A percentile compares a stretch with the other conserved stretches of the same genome.
Conservation (phyloP, 2,329 filamentous ascomycete species). For the Penicillium sp. region DNA sequence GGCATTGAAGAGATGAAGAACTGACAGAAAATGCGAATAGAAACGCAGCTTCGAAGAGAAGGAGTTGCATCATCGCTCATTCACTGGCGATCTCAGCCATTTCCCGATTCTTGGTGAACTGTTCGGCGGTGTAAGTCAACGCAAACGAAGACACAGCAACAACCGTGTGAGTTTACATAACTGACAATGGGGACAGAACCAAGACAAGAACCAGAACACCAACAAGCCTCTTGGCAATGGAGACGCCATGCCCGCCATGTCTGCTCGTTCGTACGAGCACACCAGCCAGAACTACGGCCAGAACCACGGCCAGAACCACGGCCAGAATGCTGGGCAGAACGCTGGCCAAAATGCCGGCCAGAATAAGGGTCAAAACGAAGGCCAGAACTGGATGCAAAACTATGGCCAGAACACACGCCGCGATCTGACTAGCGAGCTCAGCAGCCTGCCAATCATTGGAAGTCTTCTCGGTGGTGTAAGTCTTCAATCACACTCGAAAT, state of each 20-base stretch:
- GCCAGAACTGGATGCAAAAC: conserved; percentile 10
- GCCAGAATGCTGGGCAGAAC: conserved; percentile 10
- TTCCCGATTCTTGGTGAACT: conserved; percentile 20
- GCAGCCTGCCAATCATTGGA: conserved; percentile 21
- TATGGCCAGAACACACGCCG: conserved; percentile 10
- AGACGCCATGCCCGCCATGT: background rate
- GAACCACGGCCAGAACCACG: conserved; percentile 12
- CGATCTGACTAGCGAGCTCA: conserved; percentile 13
- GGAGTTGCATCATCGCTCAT: conserved; percentile 11
- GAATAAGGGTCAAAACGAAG: background rate
- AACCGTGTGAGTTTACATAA: too few species aligned
- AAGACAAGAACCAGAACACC: conserved; percentile 5
- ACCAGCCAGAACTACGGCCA: conserved; percentile 11
- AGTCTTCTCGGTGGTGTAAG: conserved; percentile 19
- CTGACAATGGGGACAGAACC: conserved; percentile 11
- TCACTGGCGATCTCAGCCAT: conserved; percentile 21
- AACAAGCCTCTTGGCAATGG: conserved; percentile 11
- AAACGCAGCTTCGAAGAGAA: conserved; percentile 9
- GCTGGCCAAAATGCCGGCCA: background rate
- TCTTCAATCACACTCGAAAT: background rate
- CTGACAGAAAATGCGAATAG: background rate
- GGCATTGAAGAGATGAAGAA: too few species aligned
- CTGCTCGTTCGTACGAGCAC: background rate
- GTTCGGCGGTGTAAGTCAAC: conserved; percentile 12
- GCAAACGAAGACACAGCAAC: too few species aligned